A percentile compares a stretch with the other conserved stretches of the same genome.
phyloP scores from a whole-genome alignment of 148 eudicot species.

The Nepenthes gracilis region DNA sequence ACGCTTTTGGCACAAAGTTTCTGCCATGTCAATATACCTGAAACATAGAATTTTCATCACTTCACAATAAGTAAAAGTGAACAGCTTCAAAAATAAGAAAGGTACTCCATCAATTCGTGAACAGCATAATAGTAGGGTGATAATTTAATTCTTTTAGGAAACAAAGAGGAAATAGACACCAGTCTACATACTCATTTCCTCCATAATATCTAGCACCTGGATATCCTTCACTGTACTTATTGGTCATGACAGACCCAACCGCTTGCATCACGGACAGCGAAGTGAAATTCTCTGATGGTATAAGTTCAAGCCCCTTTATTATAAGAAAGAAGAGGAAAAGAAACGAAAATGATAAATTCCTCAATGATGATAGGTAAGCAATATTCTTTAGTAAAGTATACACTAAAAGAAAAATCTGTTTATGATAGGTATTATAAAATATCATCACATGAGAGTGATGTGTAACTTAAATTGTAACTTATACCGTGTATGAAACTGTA shows the following conservation, averaged over 20 bases:
- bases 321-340: background rate
- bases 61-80: background rate
- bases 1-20: conserved; percentile 87
- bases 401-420: no score
- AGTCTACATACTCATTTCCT: conserved; percentile 82
- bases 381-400: no score
- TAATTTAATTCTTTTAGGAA: background rate
- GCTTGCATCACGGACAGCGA: conserved; percentile 99
- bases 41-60: background rate
- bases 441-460: no score
- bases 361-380: background rate
- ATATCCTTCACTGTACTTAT: conserved; percentile 98
- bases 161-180: background rate
- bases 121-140: background rate
- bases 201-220: conserved; percentile 99
- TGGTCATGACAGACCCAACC: conserved; percentile 97
- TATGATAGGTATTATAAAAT: no score
- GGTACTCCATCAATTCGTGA: background rate
- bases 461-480: no score
- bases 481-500: no score
- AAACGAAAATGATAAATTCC: background rate
- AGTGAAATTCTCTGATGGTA: conserved; percentile 95
- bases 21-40: conserved; percentile 98
- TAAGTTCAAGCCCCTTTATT: conserved; percentile 82
- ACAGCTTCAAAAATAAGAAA: background rate